phyloP scores from a whole-genome alignment of 495 filamentous ascomycete species.

The Aspergillus biplanus region DNA sequence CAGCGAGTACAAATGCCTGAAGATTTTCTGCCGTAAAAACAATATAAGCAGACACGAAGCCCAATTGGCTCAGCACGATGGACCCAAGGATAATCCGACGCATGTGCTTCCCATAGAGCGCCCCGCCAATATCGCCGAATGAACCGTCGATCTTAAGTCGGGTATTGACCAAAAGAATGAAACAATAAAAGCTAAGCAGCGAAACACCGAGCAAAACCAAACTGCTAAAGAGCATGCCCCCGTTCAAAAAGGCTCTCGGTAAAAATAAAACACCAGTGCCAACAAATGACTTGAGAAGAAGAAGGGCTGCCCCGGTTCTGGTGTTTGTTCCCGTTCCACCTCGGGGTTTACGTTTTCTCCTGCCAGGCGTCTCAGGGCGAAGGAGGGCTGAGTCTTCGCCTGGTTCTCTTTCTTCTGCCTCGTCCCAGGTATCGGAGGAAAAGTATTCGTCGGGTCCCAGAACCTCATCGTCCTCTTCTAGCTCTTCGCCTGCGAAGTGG shows the following conservation, averaged over 20 bases:
- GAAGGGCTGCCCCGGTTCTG: constrained; percentile 71
- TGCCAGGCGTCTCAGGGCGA: constrained; percentile 62
- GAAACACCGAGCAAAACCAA: constrained; percentile 84
- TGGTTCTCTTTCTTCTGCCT: constrained; percentile 68
- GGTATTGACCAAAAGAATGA: constrained; percentile 87
- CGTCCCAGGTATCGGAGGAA: constrained; percentile 64
- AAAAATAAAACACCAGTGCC: constrained; percentile 97
- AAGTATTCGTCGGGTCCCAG: constrained; percentile 85
- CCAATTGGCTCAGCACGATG: constrained; percentile 91
- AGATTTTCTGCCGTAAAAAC: constrained; percentile 96
- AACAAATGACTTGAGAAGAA: constrained; percentile 95
- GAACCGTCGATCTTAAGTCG: constrained; percentile 82
- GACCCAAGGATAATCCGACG: constrained; percentile 82
- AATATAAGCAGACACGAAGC: constrained; percentile 96
- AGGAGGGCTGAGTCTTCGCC: constrained; percentile 84
- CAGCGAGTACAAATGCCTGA: constrained; percentile 86
- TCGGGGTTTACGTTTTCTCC: constrained; percentile 70
- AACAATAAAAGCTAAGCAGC: constrained; percentile 89
- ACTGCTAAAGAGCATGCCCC: constrained; percentile 96
- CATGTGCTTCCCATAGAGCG: constrained; percentile 90
- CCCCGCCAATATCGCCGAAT: constrained; percentile 94
- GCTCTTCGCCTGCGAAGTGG: constrained; percentile 94
- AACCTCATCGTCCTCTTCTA: constrained; percentile 94
- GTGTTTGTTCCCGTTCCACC: constrained; percentile 72
- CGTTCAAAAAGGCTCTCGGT: constrained; percentile 89